These are phyloP conservation scores for Arxiozyma bovina DNA, from an alignment of 1,139 yeast genomes.

Conservation along the genomic window DNA sequence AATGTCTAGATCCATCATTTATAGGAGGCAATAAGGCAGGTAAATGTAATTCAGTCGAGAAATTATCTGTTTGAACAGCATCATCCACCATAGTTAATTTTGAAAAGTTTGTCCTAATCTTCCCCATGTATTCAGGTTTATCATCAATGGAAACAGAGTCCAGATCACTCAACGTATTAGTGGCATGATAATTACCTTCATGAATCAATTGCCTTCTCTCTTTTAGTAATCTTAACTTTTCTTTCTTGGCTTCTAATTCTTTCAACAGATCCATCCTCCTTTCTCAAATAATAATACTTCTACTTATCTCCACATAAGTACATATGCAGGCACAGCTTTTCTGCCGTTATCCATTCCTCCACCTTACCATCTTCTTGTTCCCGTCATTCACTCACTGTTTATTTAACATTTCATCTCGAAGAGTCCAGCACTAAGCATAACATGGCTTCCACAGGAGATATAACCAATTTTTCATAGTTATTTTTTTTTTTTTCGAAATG, in stretches of 20 bases:
- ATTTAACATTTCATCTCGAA: not conserved
- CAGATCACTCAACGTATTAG: no score
- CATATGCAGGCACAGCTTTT: not conserved
- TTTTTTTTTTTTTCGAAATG: not conserved
- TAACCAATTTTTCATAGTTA: not conserved
- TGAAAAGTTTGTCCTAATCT: not conserved
- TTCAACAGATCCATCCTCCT: conserved; percentile 15
- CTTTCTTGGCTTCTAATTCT: conserved; percentile 19
- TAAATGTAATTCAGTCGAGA: not conserved
- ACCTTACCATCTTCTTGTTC: not conserved
- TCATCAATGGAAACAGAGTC: not conserved
- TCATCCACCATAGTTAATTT: conserved; percentile 1
- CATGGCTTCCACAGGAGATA: not conserved
- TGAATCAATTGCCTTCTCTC: conserved; percentile 12
- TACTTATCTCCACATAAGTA: not conserved
- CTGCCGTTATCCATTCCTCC: not conserved
- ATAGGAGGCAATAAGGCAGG: not conserved
- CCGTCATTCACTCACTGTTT: not conserved
- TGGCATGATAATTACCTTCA: not conserved
- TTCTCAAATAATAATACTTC: not conserved
- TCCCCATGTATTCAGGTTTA: no score
- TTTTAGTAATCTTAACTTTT: conserved; percentile 16
- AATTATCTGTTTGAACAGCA: conserved; percentile 17
- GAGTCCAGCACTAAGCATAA: not conserved
- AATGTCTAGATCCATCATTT: not conserved